Percentiles rank a stretch among this genome's conserved stretches.
Evolutionary conservation across 257 asterid genomes (phyloP).

Genomic region (Solanum clarkiae): DNA sequence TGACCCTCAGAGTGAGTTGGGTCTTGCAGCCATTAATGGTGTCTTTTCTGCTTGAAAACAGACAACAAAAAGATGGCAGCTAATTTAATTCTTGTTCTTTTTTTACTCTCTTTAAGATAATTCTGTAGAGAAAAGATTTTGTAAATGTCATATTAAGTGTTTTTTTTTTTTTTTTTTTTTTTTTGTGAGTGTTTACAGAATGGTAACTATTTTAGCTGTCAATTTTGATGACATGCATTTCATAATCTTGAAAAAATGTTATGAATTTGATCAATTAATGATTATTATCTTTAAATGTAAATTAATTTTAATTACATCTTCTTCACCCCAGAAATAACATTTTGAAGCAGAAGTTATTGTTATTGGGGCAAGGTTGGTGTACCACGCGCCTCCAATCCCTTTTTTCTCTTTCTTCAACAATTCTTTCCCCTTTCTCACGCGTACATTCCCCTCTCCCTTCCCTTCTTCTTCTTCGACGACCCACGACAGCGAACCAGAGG

Average conservation of each 20-base stretch:
- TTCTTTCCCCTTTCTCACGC: no score
- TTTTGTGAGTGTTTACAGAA: background rate
- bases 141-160: background rate
- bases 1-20: slow-evolving; percentile 28
- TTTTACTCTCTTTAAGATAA: background rate
- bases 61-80: background rate
- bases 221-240: background rate
- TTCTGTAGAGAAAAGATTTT: background rate
- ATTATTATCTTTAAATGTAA: no score
- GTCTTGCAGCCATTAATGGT: slow-evolving; percentile 43
- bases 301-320: no score
- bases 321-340: no score
- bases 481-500: no score
- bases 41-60: slow-evolving; percentile 46
- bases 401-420: no score
- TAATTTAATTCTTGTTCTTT: background rate
- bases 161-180: background rate
- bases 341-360: no score
- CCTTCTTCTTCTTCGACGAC: no score
- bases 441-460: no score
- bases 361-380: no score
- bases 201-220: background rate
- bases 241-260: background rate
- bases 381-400: no score
- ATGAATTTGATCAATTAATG: no score